These are phyloP conservation scores for Mortierella sp. DNA, from an alignment of 371 early-diverging fungal species.

Conservation along the genomic window DNA sequence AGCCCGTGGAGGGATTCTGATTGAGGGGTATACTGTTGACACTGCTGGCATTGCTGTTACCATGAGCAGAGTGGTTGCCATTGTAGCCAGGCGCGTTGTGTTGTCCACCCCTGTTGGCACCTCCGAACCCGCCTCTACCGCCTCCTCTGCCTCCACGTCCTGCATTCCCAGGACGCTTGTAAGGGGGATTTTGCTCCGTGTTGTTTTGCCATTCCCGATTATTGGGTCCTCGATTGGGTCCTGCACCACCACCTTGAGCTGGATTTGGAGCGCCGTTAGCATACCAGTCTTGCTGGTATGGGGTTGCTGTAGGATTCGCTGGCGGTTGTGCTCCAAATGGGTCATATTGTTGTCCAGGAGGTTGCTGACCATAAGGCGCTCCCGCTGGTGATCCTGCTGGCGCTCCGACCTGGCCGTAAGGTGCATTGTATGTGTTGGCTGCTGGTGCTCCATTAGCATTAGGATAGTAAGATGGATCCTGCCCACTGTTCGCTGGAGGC, in stretches of 20 bases:
- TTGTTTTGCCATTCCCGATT: constrained; percentile 33
- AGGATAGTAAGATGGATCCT: constrained; percentile 19
- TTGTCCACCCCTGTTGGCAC: constrained; percentile 36
- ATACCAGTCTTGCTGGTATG: constrained; percentile 50
- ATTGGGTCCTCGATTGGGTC: constrained; percentile 29
- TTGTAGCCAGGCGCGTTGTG: constrained; percentile 23
- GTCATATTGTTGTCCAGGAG: constrained; percentile 22
- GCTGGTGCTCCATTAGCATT: constrained; percentile 25
- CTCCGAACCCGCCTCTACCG: constrained; percentile 36
- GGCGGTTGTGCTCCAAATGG: constrained; percentile 31
- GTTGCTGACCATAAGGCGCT: constrained; percentile 24
- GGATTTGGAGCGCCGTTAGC: constrained; percentile 16
- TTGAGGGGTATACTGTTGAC: constrained; percentile 41
- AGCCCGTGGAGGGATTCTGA: constrained; percentile 20
- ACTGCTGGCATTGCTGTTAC: constrained; percentile 13
- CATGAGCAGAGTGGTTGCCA: constrained; percentile 8
- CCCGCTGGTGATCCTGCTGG: constrained; percentile 7
- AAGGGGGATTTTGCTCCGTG: constrained; percentile 29
- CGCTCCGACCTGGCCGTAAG: constrained; percentile 21
- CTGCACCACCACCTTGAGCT: constrained; percentile 14
- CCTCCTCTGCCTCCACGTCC: constrained; percentile 42
- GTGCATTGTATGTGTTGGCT: constrained; percentile 20
- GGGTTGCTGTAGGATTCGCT: constrained; percentile 10
- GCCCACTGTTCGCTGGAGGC: constrained; percentile 14
- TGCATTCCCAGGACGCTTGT: constrained; percentile 30